Percentiles rank a stretch among this genome's conserved stretches.
Conservation (phyloP, 208 protist species). For the Vickermania ingenoplastis region DNA sequence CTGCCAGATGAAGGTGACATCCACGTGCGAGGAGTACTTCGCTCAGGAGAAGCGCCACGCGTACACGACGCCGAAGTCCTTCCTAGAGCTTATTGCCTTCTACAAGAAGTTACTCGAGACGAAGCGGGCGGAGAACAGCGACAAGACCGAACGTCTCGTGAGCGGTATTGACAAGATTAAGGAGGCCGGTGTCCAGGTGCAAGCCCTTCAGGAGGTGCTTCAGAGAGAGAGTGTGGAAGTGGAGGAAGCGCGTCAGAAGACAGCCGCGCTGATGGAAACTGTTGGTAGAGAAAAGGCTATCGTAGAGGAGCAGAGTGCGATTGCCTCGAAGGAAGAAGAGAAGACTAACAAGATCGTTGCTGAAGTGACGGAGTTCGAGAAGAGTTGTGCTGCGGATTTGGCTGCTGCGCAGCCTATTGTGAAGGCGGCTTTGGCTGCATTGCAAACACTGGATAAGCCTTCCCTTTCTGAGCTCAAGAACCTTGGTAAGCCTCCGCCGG, state of each 20-base stretch:
- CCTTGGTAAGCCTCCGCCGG: constrained; percentile 92
- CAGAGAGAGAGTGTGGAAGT: constrained; percentile 90
- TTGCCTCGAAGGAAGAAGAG: constrained; percentile 92
- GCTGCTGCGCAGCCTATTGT: constrained; percentile 92
- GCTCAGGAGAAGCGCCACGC: constrained; percentile 93
- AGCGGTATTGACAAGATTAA: constrained; percentile 93
- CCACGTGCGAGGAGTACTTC: constrained; percentile 91
- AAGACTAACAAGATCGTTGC: constrained; percentile 94
- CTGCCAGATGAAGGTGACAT: constrained; percentile 91
- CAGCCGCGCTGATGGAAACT: constrained; percentile 90
- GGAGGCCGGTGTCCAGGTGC: constrained; percentile 86
- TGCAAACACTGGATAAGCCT: constrained; percentile 97
- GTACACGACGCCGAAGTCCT: constrained; percentile 99
- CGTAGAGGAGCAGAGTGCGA: constrained; percentile 92
- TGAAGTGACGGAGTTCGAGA: constrained; percentile 85
- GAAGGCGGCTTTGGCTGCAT: constrained; percentile 90
- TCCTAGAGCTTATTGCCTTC: constrained; percentile 97
- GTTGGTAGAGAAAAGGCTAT: constrained; percentile 93
- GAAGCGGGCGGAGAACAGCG: constrained; percentile 87
- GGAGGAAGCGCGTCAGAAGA: constrained; percentile 92
- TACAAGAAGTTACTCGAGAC: constrained; percentile 94
- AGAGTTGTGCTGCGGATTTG: constrained; percentile 81
- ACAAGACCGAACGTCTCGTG: constrained; percentile 88
- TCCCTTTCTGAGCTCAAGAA: constrained; percentile 97
- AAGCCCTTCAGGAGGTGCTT: constrained; percentile 84